phyloP scores from a whole-genome alignment of 1,284 basidiomycete genomes.

The Cerioporus squamosus region DNA sequence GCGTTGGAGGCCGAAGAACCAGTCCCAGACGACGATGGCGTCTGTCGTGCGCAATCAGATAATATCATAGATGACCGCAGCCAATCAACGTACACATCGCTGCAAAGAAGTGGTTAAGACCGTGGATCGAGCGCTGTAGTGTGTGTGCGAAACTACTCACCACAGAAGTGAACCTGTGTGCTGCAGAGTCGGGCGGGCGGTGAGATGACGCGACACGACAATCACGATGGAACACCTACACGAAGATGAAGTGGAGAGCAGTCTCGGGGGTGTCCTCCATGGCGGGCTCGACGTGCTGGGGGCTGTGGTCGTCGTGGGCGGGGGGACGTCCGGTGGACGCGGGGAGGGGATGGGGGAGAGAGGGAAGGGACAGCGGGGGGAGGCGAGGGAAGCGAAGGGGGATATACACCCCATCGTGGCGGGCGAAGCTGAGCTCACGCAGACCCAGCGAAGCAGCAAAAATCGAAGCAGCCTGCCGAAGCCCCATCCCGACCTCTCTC shows the following conservation, averaged over 20 bases:
- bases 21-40: constrained; percentile 81
- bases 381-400: constrained; percentile 3
- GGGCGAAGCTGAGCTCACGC: background rate
- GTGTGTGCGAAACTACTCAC: constrained; percentile 52
- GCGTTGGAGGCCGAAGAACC: constrained; percentile 73
- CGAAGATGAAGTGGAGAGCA: constrained; percentile 54
- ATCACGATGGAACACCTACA: constrained; percentile 48
- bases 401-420: background rate
- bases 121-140: constrained; percentile 20
- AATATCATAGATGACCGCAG: background rate
- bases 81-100: constrained; percentile 69
- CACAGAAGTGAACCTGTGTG: constrained; percentile 82
- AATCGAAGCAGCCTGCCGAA: constrained; percentile 17
- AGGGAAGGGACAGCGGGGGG: constrained; percentile 5
- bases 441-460: constrained; percentile 6
- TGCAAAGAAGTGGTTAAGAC: constrained; percentile 31
- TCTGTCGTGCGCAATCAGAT: constrained; percentile 49
- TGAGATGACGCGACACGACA: constrained; percentile 12
- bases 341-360: constrained; percentile 7
- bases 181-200: constrained; percentile 29
- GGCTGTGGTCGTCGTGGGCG: constrained; percentile 5
- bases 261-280: constrained; percentile 45
- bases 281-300: constrained; percentile 4
- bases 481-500: constrained; percentile 1
- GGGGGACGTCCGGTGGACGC: background rate